Evolutionary conservation across 2,329 filamentous ascomycete genomes (phyloP).

Genomic region (Fusarium cicatricum): DNA sequence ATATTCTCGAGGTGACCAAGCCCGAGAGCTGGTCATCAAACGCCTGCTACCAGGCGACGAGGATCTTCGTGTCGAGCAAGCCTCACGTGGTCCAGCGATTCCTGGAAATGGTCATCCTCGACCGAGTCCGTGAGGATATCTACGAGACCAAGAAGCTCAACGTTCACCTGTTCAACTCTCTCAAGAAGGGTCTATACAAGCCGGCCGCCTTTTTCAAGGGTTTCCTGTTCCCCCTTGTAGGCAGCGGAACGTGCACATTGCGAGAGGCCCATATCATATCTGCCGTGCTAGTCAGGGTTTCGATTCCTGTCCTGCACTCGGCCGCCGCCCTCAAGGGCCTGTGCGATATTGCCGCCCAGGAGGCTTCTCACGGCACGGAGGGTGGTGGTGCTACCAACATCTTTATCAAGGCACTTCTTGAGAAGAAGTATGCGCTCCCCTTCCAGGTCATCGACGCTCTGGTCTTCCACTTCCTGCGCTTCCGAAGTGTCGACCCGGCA

Average conservation of each 20-base stretch:
- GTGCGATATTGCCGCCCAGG: constrained; percentile 93
- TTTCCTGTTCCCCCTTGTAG: constrained; percentile 88
- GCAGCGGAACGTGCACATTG: constrained; percentile 86
- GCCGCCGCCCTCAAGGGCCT: constrained; percentile 90
- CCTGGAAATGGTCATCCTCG: constrained; percentile 85
- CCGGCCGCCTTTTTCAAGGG: constrained; percentile 97
- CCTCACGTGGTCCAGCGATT: constrained; percentile 84
- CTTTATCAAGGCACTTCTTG: constrained; percentile 90
- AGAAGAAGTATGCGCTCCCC: constrained; percentile 96
- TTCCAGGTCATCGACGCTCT: constrained; percentile 94
- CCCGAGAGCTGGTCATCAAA: constrained; percentile 80
- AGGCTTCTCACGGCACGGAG: constrained; percentile 83
- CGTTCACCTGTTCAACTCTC: constrained; percentile 88
- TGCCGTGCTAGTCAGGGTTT: constrained; percentile 83
- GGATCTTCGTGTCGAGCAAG: constrained; percentile 89
- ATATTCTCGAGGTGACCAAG: constrained; percentile 83
- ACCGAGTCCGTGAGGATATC: constrained; percentile 92
- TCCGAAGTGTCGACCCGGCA: constrained; percentile 73
- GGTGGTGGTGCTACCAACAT: constrained; percentile 92
- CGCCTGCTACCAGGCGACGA: constrained; percentile 84
- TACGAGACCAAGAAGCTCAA: constrained; percentile 94
- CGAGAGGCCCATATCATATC: constrained; percentile 92
- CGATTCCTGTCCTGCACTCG: constrained; percentile 90
- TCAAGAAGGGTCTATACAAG: constrained; percentile 94
- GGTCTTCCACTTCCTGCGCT: constrained; percentile 96